These are phyloP conservation scores for Alternaria novae-zelandiae DNA, from an alignment of 2,329 filamentous ascomycete genomes.

Conservation along the genomic window DNA sequence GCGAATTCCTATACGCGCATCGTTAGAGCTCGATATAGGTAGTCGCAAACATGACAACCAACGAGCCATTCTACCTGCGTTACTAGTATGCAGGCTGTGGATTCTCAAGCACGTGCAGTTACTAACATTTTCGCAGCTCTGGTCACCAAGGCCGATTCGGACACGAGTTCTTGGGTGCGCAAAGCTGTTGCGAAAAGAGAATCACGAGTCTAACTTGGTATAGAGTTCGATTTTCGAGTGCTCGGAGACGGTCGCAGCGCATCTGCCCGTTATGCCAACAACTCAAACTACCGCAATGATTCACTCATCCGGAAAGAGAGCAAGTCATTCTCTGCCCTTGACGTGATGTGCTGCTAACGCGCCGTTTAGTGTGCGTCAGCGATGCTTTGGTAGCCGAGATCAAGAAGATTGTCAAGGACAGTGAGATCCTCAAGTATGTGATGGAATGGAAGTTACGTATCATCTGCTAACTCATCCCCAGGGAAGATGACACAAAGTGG, in stretches of 20 bases:
- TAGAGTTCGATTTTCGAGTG: slow-evolving; percentile 95
- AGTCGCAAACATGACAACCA: slow-evolving; percentile 65
- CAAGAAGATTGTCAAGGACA: slow-evolving; percentile 94
- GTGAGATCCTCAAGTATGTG: slow-evolving; percentile 91
- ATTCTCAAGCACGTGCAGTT: slow-evolving; percentile 16
- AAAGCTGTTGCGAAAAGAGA: background rate
- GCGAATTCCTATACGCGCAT: background rate
- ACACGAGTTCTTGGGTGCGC: slow-evolving; percentile 91
- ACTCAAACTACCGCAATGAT: slow-evolving; percentile 99
- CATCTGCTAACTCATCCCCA: slow-evolving; percentile 51
- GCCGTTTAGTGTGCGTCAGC: slow-evolving; percentile 85
- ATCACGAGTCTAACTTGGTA: slow-evolving; percentile 12
- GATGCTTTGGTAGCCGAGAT: slow-evolving; percentile 89
- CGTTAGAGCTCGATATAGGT: background rate
- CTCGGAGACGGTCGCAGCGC: slow-evolving; percentile 92
- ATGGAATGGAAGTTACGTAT: background rate
- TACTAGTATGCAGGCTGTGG: slow-evolving; percentile 78
- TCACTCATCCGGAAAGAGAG: slow-evolving; percentile 99
- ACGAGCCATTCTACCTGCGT: slow-evolving; percentile 90
- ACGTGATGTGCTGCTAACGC: background rate
- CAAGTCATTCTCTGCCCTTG: slow-evolving; percentile 56
- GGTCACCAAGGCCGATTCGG: slow-evolving; percentile 97
- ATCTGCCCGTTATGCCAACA: slow-evolving; percentile 96
- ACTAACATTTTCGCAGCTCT: slow-evolving; percentile 67
- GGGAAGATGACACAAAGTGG: slow-evolving; percentile 98